Percentiles rank a stretch among this genome's conserved stretches.
These are phyloP conservation scores for Ophiostoma perfectum DNA, from an alignment of 2,329 filamentous ascomycete species.

Conservation along the genomic window DNA sequence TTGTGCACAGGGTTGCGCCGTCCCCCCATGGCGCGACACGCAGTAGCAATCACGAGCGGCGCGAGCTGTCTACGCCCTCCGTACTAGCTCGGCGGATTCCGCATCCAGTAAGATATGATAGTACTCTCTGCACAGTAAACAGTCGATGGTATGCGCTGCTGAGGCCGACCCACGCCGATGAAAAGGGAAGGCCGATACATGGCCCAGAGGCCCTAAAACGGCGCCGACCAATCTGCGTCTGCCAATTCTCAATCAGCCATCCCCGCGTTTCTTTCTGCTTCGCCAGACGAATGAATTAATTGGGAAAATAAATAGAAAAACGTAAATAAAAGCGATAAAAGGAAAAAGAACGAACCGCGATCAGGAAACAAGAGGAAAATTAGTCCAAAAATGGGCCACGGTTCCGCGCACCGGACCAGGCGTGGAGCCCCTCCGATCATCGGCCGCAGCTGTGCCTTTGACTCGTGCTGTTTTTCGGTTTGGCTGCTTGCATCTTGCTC, in stretches of 20 bases:
- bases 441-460: constrained; percentile 18
- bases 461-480: background rate
- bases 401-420: constrained; percentile 23
- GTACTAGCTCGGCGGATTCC: background rate
- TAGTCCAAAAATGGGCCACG: background rate
- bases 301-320: background rate
- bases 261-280: constrained; percentile 25
- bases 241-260: constrained; percentile 25
- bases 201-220: background rate
- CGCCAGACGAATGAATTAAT: background rate
- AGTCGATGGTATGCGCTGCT: background rate
- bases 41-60: background rate
- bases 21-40: background rate
- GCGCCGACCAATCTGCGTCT: constrained; percentile 21
- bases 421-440: constrained; percentile 24
- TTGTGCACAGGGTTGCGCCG: background rate
- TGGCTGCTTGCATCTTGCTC: too few species aligned
- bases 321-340: constrained; percentile 1
- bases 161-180: constrained; percentile 6
- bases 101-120: background rate
- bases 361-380: background rate
- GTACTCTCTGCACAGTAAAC: background rate
- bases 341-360: background rate
- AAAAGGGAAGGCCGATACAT: background rate
- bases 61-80: background rate